Percentiles rank a stretch among this genome's conserved stretches.
These are phyloP conservation scores for Epichloe aotearoae DNA, from an alignment of 2,329 filamentous ascomycete genomes.

Conservation along the genomic window DNA sequence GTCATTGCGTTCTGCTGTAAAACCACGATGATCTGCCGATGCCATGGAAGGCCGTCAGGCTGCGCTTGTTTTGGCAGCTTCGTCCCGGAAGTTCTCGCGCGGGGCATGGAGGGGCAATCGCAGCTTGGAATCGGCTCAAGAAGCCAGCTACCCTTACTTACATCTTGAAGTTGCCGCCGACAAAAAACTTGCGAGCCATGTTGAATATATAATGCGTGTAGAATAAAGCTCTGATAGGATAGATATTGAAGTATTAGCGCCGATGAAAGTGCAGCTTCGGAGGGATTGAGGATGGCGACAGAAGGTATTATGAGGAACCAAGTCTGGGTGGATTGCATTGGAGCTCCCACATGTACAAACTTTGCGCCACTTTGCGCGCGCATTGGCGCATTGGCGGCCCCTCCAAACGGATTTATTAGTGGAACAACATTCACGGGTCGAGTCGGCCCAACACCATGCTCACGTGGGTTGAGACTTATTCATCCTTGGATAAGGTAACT, in stretches of 20 bases:
- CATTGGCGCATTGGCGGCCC: neutral
- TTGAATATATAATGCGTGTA: neutral
- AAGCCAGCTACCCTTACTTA: slow-evolving; percentile 32
- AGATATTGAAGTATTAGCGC: neutral
- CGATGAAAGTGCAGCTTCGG: neutral
- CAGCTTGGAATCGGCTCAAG: neutral
- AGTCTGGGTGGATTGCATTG: neutral
- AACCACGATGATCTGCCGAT: neutral
- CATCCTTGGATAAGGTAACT: no score
- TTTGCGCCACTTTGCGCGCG: neutral
- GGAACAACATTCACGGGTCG: neutral
- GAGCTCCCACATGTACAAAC: neutral
- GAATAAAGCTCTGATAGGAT: neutral
- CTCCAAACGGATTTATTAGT: neutral
- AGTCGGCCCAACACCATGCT: neutral
- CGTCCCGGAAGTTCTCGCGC: slow-evolving; percentile 7
- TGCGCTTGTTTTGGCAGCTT: slow-evolving; percentile 19
- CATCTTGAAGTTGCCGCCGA: slow-evolving; percentile 99
- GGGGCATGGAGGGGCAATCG: slow-evolving; percentile 15
- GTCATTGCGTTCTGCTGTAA: neutral
- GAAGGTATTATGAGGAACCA: neutral
- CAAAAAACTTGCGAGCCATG: slow-evolving; percentile 94
- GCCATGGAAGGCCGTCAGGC: neutral
- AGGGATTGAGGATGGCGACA: neutral
- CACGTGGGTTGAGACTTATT: no score